These are phyloP conservation scores for Drosera spatulata DNA, from an alignment of 179 eudicot species.

Conservation along the genomic window DNA sequence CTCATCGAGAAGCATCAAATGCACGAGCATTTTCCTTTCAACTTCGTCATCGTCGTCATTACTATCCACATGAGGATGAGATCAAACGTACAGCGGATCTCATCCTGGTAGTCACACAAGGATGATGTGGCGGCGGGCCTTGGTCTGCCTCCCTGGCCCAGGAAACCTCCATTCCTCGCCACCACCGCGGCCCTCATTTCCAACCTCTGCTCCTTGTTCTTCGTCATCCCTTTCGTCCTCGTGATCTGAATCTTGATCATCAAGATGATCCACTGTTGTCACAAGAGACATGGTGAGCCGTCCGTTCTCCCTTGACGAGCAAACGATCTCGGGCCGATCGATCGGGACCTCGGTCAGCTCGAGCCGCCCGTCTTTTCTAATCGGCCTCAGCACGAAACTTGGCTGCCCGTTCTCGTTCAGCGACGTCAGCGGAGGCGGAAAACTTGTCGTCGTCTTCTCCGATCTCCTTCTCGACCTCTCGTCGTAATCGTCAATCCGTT, in stretches of 20 bases:
- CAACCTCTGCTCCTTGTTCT: not conserved
- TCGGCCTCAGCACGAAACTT: constrained; percentile 17
- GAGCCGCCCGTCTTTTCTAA: constrained; percentile 26
- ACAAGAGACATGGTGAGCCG: constrained; percentile 23
- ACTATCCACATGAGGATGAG: no score
- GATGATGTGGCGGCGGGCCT: no score
- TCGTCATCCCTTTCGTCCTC: not conserved
- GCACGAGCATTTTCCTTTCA: no score
- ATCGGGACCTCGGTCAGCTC: constrained; percentile 22
- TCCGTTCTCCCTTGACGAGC: constrained; percentile 26
- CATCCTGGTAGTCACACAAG: no score
- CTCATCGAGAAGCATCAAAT: no score
- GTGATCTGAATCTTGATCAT: not conserved
- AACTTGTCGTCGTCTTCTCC: constrained; percentile 7
- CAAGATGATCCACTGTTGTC: not conserved
- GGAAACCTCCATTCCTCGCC: constrained; percentile 10
- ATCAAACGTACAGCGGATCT: no score
- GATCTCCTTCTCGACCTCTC: not conserved
- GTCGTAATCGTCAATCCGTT: not conserved
- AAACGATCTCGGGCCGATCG: constrained; percentile 15
- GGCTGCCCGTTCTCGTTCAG: constrained; percentile 17
- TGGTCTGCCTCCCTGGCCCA: not conserved
- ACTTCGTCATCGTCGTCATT: no score
- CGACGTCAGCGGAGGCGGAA: constrained; percentile 35
- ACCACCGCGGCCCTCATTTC: not conserved